These are phyloP conservation scores for Teunomyces barrocoloradensis DNA, from an alignment of 805 yeast genomes.

Conservation along the genomic window DNA sequence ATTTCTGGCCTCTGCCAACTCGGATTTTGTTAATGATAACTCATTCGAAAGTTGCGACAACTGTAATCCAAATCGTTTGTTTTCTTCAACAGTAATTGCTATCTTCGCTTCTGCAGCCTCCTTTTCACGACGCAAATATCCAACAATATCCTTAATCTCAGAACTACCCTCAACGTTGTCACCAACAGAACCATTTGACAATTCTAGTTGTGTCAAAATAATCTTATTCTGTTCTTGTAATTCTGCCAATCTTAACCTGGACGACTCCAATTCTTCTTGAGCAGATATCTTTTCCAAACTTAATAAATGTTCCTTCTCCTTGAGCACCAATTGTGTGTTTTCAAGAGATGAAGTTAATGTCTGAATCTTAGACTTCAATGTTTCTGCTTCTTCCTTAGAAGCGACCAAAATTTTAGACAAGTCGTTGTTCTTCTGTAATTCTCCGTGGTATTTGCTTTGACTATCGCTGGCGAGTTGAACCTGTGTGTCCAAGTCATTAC, in stretches of 20 bases:
- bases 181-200: constrained; percentile 14
- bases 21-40: constrained; percentile 49
- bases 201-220: constrained; percentile 66
- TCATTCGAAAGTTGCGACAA: constrained; percentile 48
- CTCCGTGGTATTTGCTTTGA: constrained; percentile 55
- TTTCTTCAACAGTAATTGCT: constrained; percentile 44
- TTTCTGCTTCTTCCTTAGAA: constrained; percentile 13
- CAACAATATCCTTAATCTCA: constrained; percentile 46
- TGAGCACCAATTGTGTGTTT: not conserved
- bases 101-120: constrained; percentile 63
- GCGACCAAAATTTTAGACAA: constrained; percentile 33
- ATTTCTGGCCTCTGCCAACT: constrained; percentile 25
- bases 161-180: constrained; percentile 9
- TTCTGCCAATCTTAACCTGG: constrained; percentile 50
- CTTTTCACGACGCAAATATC: constrained; percentile 69
- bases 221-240: constrained; percentile 66
- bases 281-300: constrained; percentile 20
- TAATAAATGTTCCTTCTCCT: constrained; percentile 15
- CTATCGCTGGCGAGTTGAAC: constrained; percentile 45
- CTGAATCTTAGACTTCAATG: constrained; percentile 6
- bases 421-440: constrained; percentile 54
- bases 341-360: not conserved
- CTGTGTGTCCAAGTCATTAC: constrained; percentile 40
- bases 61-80: constrained; percentile 49
- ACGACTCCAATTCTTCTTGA: constrained; percentile 37